Conservation (phyloP, 2,329 filamentous ascomycete species). For the Nemania serpens region DNA sequence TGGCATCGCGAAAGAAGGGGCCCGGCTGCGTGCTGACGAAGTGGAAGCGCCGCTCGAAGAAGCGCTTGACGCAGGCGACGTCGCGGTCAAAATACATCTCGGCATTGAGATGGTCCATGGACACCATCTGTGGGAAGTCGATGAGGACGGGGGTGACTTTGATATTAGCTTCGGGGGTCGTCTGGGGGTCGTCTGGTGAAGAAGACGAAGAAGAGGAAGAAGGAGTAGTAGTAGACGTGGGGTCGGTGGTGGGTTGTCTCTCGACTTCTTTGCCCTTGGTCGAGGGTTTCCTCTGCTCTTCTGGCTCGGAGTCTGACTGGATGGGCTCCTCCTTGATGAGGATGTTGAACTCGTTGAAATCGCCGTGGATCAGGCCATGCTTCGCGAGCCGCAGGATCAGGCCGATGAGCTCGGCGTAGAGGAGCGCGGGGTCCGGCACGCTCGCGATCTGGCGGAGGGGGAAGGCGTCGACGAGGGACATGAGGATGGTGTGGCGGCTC, state of each 20-base stretch:
- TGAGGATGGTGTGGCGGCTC: slow-evolving; percentile 93
- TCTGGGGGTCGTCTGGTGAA: slow-evolving; percentile 42
- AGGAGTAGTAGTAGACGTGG: no score
- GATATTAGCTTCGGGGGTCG: background rate
- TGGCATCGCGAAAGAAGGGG: slow-evolving; percentile 83
- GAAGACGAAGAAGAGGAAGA: no score
- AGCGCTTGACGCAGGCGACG: slow-evolving; percentile 92
- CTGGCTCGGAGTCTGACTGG: slow-evolving; percentile 26
- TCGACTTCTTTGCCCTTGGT: slow-evolving; percentile 27
- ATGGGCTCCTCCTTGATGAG: slow-evolving; percentile 75
- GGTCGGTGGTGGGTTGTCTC: background rate
- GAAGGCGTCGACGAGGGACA: slow-evolving; percentile 91
- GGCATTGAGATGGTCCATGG: slow-evolving; percentile 89
- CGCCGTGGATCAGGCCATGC: slow-evolving; percentile 91
- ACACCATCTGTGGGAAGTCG: slow-evolving; percentile 98
- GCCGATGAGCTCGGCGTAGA: slow-evolving; percentile 90
- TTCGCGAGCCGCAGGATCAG: slow-evolving; percentile 83
- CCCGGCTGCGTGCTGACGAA: slow-evolving; percentile 83
- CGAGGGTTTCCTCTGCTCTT: slow-evolving; percentile 41
- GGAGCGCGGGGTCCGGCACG: slow-evolving; percentile 79
- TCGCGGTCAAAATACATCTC: slow-evolving; percentile 98
- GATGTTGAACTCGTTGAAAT: slow-evolving; percentile 99
- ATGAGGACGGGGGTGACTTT: slow-evolving; percentile 80
- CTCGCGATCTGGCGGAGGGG: slow-evolving; percentile 86
- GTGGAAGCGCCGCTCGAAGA: slow-evolving; percentile 86